phyloP scores from a whole-genome alignment of 2,329 filamentous ascomycete species.

The Botrytis pseudocinerea region DNA sequence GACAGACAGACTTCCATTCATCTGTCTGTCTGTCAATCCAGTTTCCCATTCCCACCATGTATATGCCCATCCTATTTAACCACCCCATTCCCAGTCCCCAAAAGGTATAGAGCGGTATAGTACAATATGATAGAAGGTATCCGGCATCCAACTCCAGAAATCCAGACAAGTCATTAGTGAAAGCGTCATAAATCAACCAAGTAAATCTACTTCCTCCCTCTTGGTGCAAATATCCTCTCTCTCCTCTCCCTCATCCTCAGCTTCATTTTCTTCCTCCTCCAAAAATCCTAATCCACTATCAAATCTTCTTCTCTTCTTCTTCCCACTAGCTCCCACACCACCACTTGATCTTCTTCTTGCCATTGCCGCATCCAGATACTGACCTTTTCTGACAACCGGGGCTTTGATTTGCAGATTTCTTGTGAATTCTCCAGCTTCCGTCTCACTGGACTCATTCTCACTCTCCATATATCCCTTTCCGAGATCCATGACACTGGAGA shows the following conservation, averaged over 20 bases:
- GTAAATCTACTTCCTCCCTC: not conserved
- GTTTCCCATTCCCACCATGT: not conserved
- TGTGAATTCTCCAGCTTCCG: slow-evolving; percentile 5
- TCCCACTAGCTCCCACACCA: slow-evolving; percentile 40
- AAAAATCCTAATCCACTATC: slow-evolving; percentile 58
- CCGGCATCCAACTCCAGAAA: slow-evolving; percentile 6
- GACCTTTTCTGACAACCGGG: slow-evolving; percentile 29
- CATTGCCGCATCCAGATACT: slow-evolving; percentile 31
- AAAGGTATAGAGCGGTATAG: not conserved
- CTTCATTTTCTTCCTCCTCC: slow-evolving; percentile 50
- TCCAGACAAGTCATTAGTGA: not conserved
- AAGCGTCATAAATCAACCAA: slow-evolving; percentile 4
- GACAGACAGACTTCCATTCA: not conserved
- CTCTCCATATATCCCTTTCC: slow-evolving; percentile 47
- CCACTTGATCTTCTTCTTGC: slow-evolving; percentile 35
- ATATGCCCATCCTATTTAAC: not conserved
- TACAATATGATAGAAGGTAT: slow-evolving; percentile 2
- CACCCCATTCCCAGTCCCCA: not conserved
- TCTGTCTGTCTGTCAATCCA: not conserved
- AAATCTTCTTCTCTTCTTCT: slow-evolving; percentile 46
- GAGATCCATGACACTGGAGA: slow-evolving; percentile 51
- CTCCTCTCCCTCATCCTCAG: not conserved
- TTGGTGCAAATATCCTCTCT: not conserved
- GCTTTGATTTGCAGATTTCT: not conserved
- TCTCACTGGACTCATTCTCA: slow-evolving; percentile 21